phyloP scores from a whole-genome alignment of 2,329 filamentous ascomycete genomes.

The Myriosclerotinia scirpicola region DNA sequence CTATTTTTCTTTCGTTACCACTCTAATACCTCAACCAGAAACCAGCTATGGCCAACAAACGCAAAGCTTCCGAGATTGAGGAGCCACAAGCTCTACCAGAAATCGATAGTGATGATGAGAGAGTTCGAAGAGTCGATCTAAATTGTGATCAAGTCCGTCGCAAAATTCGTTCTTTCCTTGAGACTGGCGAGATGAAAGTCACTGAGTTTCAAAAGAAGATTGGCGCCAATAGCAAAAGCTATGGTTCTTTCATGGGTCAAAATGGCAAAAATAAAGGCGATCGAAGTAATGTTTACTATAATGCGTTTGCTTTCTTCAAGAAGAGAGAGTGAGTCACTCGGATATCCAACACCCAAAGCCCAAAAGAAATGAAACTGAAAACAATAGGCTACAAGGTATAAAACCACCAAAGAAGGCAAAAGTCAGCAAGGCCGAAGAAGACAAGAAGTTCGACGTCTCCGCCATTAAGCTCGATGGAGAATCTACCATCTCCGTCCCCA shows the following conservation, averaged over 20 bases:
- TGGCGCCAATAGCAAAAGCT: slow-evolving; percentile 42
- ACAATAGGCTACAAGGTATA: slow-evolving; percentile 44
- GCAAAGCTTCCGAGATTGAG: slow-evolving; percentile 27
- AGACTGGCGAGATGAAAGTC: slow-evolving; percentile 46
- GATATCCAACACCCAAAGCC: not conserved
- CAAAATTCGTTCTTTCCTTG: slow-evolving; percentile 46
- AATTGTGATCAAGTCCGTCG: slow-evolving; percentile 43
- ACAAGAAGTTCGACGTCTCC: slow-evolving; percentile 44
- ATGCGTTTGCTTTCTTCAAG: slow-evolving; percentile 50
- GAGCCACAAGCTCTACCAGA: slow-evolving; percentile 22
- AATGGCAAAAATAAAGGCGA: slow-evolving; percentile 45
- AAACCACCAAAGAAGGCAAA: slow-evolving; percentile 41
- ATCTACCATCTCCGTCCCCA: slow-evolving; percentile 46
- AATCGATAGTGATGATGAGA: slow-evolving; percentile 29
- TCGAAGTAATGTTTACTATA: slow-evolving; percentile 41
- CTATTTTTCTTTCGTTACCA: not conserved
- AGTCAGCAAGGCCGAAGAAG: slow-evolving; percentile 38
- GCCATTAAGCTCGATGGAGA: slow-evolving; percentile 50
- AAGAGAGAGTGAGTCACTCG: slow-evolving; percentile 44
- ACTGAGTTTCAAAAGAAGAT: slow-evolving; percentile 46
- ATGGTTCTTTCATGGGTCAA: slow-evolving; percentile 51
- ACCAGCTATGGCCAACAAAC: slow-evolving; percentile 23
- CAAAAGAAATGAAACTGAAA: not conserved
- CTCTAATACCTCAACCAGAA: slow-evolving; percentile 4
- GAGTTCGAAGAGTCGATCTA: slow-evolving; percentile 24